Evolutionary conservation across 2,329 filamentous ascomycete species (phyloP).

Genomic region (Ciborinia camelliae): DNA sequence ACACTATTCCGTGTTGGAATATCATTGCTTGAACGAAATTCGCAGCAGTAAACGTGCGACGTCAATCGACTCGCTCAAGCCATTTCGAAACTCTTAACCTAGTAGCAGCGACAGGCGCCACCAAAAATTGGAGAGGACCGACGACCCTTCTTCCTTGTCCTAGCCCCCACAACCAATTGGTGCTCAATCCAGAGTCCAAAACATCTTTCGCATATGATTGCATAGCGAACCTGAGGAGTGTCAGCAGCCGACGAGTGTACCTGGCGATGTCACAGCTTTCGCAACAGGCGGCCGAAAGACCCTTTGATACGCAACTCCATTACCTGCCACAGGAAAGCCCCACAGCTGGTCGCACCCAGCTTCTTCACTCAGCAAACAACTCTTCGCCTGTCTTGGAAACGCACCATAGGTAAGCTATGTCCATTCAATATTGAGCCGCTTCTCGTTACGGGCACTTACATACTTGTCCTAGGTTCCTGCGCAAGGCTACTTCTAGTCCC

Average conservation of each 20-base stretch:
- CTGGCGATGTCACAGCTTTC: constrained; percentile 25
- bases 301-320: constrained; percentile 28
- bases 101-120: constrained; percentile 26
- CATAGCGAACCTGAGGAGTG: constrained; percentile 32
- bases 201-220: constrained; percentile 23
- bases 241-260: constrained; percentile 18
- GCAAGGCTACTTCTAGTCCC: constrained; percentile 38
- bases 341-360: constrained; percentile 31
- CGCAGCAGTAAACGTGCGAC: constrained; percentile 33
- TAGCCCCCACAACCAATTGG: constrained; percentile 24
- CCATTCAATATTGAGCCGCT: constrained; percentile 18
- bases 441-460: constrained; percentile 23
- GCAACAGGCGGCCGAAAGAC: constrained; percentile 34
- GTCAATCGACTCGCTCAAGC: constrained; percentile 30
- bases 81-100: constrained; percentile 34
- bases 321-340: constrained; percentile 32
- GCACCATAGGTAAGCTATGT: constrained; percentile 32
- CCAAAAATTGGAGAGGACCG: constrained; percentile 17
- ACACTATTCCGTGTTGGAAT: constrained; percentile 10
- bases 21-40: constrained; percentile 29
- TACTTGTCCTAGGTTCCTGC: constrained; percentile 33
- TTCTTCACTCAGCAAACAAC: constrained; percentile 30
- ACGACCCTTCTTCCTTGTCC: constrained; percentile 21
- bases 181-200: constrained; percentile 18
- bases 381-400: constrained; percentile 28